Conservation (phyloP, 441 rosid genomes). For the Hypseocharis bilobata region DNA sequence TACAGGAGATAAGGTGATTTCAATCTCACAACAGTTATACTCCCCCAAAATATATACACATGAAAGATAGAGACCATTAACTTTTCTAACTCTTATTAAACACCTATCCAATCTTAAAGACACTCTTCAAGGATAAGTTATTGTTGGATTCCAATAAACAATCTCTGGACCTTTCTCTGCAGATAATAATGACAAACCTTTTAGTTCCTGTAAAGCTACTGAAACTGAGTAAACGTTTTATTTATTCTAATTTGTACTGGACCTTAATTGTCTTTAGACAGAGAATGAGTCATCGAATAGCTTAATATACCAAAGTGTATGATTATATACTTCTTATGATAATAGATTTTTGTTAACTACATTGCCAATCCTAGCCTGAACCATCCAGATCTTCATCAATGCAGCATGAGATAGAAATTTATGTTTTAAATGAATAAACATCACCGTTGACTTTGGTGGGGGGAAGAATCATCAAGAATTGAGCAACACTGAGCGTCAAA, state of each 20-base stretch:
- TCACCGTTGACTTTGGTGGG: background rate
- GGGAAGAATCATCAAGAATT: background rate
- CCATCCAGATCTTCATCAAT: background rate
- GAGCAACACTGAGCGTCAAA: background rate
- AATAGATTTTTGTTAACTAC: background rate
- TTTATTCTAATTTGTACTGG: background rate
- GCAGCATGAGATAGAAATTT: background rate
- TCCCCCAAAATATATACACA: too few species aligned
- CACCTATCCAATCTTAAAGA: too few species aligned
- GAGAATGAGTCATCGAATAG: background rate
- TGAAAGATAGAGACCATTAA: too few species aligned
- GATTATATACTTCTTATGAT: background rate
- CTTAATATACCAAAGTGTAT: background rate
- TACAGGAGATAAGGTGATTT: too few species aligned
- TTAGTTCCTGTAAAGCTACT: background rate
- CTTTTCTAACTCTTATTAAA: too few species aligned
- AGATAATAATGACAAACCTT: background rate
- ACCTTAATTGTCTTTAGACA: background rate
- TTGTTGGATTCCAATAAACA: too few species aligned
- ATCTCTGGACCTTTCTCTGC: too few species aligned
- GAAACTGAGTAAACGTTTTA: background rate
- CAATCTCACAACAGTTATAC: too few species aligned
- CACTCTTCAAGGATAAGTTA: too few species aligned
- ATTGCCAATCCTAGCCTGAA: background rate
- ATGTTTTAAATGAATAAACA: background rate